These are phyloP conservation scores for Fusarium veterinarium DNA, from an alignment of 2,329 filamentous ascomycete genomes.

Conservation along the genomic window DNA sequence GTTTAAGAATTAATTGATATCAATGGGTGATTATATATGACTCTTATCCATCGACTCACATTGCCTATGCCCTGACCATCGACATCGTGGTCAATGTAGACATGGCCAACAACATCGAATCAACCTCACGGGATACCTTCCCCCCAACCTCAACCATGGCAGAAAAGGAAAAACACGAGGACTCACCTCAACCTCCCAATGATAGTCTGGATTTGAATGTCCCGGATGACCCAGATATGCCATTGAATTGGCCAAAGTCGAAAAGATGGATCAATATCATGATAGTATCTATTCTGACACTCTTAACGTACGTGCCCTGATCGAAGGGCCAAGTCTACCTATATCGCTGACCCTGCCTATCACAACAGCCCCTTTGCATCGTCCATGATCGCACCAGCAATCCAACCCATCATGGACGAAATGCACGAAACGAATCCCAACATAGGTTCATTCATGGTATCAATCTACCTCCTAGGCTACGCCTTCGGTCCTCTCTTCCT, in stretches of 20 bases:
- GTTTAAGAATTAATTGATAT: not conserved
- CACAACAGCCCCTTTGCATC: not conserved
- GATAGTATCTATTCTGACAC: not conserved
- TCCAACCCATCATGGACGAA: not conserved
- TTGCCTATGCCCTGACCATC: not conserved
- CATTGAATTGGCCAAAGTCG: not conserved
- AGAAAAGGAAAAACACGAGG: not conserved
- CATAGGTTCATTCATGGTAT: not conserved
- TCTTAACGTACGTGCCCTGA: not conserved
- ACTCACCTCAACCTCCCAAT: rapidly evolving
- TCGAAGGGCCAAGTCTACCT: rapidly evolving
- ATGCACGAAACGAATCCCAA: not conserved
- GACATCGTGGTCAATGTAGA: not conserved
- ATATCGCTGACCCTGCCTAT: rapidly evolving
- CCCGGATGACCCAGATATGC: not conserved
- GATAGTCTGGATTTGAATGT: not conserved
- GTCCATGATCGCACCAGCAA: not conserved
- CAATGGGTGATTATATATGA: not conserved
- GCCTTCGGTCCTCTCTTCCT: not conserved
- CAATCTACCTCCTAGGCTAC: not conserved
- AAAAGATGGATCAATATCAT: not conserved
- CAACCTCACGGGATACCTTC: not conserved
- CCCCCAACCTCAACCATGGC: not conserved
- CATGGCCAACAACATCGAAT: not conserved
- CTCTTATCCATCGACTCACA: not conserved